These are phyloP conservation scores for Cubamyces lactineus DNA, from an alignment of 768 basidiomycete genomes.

Conservation along the genomic window DNA sequence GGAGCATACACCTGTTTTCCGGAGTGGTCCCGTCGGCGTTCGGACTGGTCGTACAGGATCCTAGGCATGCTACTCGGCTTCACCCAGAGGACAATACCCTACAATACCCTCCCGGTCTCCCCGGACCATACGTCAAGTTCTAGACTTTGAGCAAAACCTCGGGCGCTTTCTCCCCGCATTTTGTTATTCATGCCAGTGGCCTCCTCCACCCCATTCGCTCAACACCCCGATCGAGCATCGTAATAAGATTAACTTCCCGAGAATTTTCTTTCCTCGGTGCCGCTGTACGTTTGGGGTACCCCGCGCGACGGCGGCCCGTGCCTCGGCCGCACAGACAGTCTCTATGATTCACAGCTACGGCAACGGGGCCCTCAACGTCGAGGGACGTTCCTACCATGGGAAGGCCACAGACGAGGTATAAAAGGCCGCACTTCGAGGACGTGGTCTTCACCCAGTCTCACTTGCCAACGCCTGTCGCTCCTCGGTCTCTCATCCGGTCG, in stretches of 20 bases:
- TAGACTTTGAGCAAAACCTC: conserved; percentile 5
- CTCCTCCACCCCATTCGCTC: background rate
- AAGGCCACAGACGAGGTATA: background rate
- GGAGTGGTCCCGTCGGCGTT: too few relatives aligned
- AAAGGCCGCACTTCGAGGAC: background rate
- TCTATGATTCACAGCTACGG: background rate
- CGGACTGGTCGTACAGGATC: too few relatives aligned
- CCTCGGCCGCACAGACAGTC: too few relatives aligned
- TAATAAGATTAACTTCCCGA: background rate
- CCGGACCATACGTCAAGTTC: conserved; percentile 11
- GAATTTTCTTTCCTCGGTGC: conserved; percentile 4
- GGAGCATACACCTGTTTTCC: too few relatives aligned
- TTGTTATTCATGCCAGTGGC: background rate
- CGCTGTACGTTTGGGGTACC: background rate
- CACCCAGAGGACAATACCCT: too few relatives aligned
- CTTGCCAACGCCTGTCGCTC: conserved; percentile 19
- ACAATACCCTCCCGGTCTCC: too few relatives aligned
- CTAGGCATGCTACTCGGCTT: too few relatives aligned
- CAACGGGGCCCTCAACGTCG: background rate
- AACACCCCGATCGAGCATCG: conserved; percentile 9
- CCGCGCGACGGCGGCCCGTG: background rate
- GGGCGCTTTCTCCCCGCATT: background rate
- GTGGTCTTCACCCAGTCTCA: background rate
- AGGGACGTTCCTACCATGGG: background rate
- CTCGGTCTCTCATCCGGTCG: conserved; percentile 24